Percentiles rank a stretch among this genome's conserved stretches.
Evolutionary conservation across 331 rosid genomes (phyloP).

Genomic region (Rosa hybrid): DNA sequence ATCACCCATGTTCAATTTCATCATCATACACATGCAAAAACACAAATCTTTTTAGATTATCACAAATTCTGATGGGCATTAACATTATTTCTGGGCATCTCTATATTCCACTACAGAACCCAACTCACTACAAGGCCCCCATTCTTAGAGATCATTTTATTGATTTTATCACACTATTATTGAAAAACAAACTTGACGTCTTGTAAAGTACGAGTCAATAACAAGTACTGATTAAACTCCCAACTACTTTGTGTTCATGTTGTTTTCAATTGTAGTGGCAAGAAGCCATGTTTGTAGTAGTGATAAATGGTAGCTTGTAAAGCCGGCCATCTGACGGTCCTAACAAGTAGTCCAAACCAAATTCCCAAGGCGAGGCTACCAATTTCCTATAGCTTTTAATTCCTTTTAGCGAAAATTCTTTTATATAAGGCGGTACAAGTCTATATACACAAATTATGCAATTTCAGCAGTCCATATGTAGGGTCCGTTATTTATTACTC

Average conservation of each 20-base stretch:
- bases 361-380: no score
- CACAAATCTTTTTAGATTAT: neutral
- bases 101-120: neutral
- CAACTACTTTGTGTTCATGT: neutral
- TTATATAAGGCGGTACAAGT: no score
- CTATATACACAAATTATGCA: no score
- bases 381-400: no score
- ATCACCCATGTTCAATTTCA: neutral
- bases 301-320: neutral
- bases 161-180: neutral
- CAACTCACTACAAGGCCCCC: neutral
- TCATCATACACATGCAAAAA: neutral
- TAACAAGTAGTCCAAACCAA: neutral
- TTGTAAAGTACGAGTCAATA: neutral
- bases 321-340: conserved; percentile 4
- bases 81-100: neutral
- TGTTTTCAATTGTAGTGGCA: neutral
- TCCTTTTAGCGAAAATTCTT: no score
- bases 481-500: no score
- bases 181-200: neutral
- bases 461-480: no score
- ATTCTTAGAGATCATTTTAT: neutral
- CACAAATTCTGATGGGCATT: neutral
- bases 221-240: neutral
- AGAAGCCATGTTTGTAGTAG: neutral